phyloP scores from a whole-genome alignment of 2,329 filamentous ascomycete species.

The Penicillium sp. region DNA sequence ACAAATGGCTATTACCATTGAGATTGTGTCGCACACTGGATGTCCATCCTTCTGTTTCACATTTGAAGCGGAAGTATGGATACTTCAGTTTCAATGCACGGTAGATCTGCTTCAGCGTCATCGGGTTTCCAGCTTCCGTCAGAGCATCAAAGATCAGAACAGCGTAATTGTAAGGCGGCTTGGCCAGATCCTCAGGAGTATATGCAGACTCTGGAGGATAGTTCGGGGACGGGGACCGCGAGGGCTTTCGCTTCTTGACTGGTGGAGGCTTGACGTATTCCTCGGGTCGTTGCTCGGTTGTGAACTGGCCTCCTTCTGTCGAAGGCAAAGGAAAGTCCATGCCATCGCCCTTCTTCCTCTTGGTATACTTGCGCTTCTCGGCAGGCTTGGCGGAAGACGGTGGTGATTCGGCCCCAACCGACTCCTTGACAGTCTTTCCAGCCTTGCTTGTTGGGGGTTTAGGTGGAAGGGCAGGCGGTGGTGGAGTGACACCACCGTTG shows the following conservation, averaged over 20 bases:
- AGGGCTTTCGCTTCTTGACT: slow-evolving; percentile 59
- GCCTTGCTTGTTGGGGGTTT: slow-evolving; percentile 37
- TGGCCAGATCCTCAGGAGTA: slow-evolving; percentile 67
- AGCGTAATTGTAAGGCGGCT: slow-evolving; percentile 67
- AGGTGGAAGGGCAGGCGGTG: slow-evolving; percentile 31
- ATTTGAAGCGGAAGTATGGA: slow-evolving; percentile 66
- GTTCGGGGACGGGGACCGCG: slow-evolving; percentile 66
- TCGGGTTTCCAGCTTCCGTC: slow-evolving; percentile 61
- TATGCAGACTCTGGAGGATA: slow-evolving; percentile 65
- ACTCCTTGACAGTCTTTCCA: slow-evolving; percentile 43
- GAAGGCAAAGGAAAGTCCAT: slow-evolving; percentile 52
- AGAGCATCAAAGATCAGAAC: slow-evolving; percentile 69
- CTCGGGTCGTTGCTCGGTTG: slow-evolving; percentile 47
- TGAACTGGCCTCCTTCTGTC: slow-evolving; percentile 48
- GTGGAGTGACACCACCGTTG: slow-evolving; percentile 55
- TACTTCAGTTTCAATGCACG: slow-evolving; percentile 67
- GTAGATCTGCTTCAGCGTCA: slow-evolving; percentile 71
- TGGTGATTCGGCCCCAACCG: slow-evolving; percentile 43
- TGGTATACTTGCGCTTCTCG: slow-evolving; percentile 57
- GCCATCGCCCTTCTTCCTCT: slow-evolving; percentile 53
- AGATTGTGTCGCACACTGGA: slow-evolving; percentile 71
- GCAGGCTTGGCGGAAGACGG: slow-evolving; percentile 42
- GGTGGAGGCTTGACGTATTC: slow-evolving; percentile 52
- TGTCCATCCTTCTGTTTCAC: slow-evolving; percentile 69
- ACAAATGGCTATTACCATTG: slow-evolving; percentile 61